Base-by-base conservation (phyloP, 1,284 basidiomycete species). In the Ceratobasidium theobromae region DNA sequence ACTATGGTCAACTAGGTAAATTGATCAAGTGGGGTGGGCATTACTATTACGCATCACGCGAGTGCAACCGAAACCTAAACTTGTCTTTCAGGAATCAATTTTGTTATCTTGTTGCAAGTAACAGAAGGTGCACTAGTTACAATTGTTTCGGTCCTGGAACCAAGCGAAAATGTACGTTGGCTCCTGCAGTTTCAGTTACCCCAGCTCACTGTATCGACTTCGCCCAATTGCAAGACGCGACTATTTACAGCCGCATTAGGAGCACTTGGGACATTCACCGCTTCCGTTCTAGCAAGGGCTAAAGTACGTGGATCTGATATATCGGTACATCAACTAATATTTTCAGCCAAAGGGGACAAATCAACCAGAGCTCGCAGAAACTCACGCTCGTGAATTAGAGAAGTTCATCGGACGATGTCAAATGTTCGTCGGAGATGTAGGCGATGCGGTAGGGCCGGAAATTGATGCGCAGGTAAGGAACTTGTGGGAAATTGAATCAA, bases 271-370 rank as follows among this genome's bases (percentile, higher is more conserved):
- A 51, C 58, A 25, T 38, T 62, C 6, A 51, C 58, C 9, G 58
- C 58, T 40, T 23, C 58, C 6, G n/a, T 62, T n/a, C 28, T 62
- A 11, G 58, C 58, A n/a, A 51, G 58, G 25, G 58, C 58, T 27
- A 62, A 62, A 48, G 58, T 62, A 52, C 16, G 18, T 38, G 33
- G 18, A 28, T 32, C 14, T 1, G 18, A 9, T 38, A 12, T 14
- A 8, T 21, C 18, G 8, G 18, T 5, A n/a, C 2, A 35, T 62
- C 23, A 38, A 4, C 32, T 62, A 49, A 62, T 18, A 62, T 51
- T 21, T 62, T 9, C 40, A 62, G 58, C 46, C 52, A 33, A 62
- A 62, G 58, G 58, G 58, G 48, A 62, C 58, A 21, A 62, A 62
- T 27, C 58, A 62, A 52, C 58, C 58, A n/a, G 58, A 62, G 35